phyloP scores from a whole-genome alignment of 768 basidiomycete species.

The Mycena indigotica region DNA sequence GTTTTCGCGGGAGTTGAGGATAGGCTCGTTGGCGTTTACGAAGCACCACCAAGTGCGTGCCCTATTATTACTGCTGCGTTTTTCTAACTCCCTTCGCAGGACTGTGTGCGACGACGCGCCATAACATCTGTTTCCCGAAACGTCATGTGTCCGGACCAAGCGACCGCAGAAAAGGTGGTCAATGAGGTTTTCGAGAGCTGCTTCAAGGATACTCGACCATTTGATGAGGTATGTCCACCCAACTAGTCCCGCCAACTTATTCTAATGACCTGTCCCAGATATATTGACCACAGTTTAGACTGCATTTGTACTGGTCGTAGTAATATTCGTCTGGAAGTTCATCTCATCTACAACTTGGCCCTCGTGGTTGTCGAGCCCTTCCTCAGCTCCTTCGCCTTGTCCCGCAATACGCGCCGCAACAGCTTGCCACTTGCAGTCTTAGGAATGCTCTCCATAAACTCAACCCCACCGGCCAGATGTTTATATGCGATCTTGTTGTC shows the following conservation, averaged over 20 bases:
- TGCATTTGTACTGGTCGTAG: neutral
- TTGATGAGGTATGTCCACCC: conserved; percentile 76
- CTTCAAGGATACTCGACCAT: conserved; percentile 92
- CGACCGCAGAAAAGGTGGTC: conserved; percentile 82
- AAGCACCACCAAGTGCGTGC: conserved; percentile 87
- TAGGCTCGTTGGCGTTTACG: conserved; percentile 78
- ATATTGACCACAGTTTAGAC: conserved; percentile 11
- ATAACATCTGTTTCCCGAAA: conserved; percentile 80
- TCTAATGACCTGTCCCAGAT: conserved; percentile 9
- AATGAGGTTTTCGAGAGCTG: conserved; percentile 98
- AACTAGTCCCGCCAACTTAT: neutral
- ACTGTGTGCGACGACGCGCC: conserved; percentile 88
- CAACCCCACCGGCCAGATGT: conserved; percentile 46
- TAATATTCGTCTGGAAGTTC: neutral
- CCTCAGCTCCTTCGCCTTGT: conserved; percentile 17
- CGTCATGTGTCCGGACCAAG: conserved; percentile 74
- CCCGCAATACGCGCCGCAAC: conserved; percentile 37
- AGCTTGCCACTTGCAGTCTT: conserved; percentile 52
- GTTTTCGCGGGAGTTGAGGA: conserved; percentile 76
- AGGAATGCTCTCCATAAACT: conserved; percentile 45
- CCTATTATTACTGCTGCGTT: conserved; percentile 7
- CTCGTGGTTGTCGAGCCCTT: conserved; percentile 1
- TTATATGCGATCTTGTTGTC: conserved; percentile 45
- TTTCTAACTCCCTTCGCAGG: conserved; percentile 45
- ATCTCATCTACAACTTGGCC: conserved; percentile 15